Conservation (phyloP, 345 rosid species). For the Adansonia digitata region DNA sequence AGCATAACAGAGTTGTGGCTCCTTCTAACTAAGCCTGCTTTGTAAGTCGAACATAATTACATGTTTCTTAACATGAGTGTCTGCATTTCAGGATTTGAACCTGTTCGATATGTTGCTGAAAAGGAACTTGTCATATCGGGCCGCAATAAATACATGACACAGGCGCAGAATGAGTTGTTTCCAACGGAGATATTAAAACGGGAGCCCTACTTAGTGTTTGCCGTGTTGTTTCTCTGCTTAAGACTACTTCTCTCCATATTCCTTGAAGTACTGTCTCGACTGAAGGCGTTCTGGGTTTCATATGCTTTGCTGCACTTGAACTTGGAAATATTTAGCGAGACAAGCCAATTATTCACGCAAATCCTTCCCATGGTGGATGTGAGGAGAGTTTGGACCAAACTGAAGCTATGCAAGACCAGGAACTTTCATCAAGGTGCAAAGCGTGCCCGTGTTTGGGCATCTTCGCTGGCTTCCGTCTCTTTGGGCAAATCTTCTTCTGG, state of each 20-base stretch:
- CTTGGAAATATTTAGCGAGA: constrained; percentile 79
- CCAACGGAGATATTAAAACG: constrained; percentile 35
- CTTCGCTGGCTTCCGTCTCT: constrained; percentile 81
- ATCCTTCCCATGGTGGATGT: constrained; percentile 64
- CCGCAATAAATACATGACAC: constrained; percentile 19
- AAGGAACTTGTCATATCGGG: constrained; percentile 24
- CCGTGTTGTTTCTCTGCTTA: constrained; percentile 47
- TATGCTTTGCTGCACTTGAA: constrained; percentile 59
- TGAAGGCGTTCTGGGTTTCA: constrained; percentile 55
- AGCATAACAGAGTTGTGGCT: too few relatives aligned
- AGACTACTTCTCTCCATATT: constrained; percentile 40
- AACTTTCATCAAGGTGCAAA: constrained; percentile 68
- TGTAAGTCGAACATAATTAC: background rate
- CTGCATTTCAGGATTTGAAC: constrained; percentile 52
- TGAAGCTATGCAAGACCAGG: constrained; percentile 62
- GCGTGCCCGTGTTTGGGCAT: constrained; percentile 79
- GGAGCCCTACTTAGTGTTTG: constrained; percentile 57
- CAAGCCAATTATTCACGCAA: constrained; percentile 60
- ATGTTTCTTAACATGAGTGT: background rate
- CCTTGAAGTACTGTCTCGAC: constrained; percentile 40
- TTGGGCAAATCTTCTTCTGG: constrained; percentile 60
- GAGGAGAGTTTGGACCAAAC: constrained; percentile 73
- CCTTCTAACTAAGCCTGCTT: background rate
- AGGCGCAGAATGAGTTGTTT: constrained; percentile 26
- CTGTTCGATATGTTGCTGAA: constrained; percentile 42